phyloP scores from a whole-genome alignment of 2,329 filamentous ascomycete genomes.

The Fusarium longipes region DNA sequence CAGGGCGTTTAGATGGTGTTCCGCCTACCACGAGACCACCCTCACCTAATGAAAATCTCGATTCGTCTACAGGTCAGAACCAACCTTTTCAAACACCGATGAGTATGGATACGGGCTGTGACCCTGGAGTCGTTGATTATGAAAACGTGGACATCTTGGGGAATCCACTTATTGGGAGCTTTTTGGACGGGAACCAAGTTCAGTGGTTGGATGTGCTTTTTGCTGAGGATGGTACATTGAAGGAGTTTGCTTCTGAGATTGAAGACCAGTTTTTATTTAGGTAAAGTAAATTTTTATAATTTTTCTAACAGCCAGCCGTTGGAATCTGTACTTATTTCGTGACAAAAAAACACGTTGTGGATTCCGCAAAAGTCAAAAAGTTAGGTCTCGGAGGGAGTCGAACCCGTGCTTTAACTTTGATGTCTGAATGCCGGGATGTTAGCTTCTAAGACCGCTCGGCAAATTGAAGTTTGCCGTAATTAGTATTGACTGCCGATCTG shows the following conservation, averaged over 20 bases:
- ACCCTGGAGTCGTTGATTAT: constrained; percentile 21
- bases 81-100: constrained; percentile 16
- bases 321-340: too few relatives aligned
- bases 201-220: constrained; percentile 45
- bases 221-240: constrained; percentile 42
- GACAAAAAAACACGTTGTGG: too few relatives aligned
- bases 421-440: too few relatives aligned
- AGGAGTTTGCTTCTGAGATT: constrained; percentile 45
- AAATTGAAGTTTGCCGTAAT: neutral
- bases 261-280: constrained; percentile 45
- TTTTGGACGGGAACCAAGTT: constrained; percentile 44
- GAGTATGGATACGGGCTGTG: neutral
- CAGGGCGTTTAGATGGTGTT: constrained; percentile 15
- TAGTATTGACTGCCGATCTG: neutral
- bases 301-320: too few relatives aligned
- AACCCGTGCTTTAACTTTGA: too few relatives aligned
- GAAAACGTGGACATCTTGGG: constrained; percentile 42
- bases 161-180: constrained; percentile 45
- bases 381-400: too few relatives aligned
- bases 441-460: neutral
- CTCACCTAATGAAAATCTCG: neutral
- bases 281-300: too few relatives aligned
- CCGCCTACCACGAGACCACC: neutral
- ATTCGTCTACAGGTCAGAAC: neutral
- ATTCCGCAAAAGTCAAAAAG: too few relatives aligned